Conservation (phyloP, 169 alveolate species). For the Cryptosporidium baileyi region DNA sequence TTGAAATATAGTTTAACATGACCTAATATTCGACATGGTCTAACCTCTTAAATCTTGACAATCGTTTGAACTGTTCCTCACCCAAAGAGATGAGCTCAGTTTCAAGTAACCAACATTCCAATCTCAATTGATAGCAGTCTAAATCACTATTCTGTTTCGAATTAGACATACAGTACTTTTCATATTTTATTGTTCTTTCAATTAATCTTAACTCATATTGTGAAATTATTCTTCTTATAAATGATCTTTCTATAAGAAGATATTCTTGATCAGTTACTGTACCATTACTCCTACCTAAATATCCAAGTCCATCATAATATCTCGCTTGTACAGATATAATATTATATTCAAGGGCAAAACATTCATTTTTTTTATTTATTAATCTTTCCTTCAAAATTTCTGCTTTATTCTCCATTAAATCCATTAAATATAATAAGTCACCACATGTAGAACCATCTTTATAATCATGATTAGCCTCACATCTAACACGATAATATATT, state of each 20-base stretch:
- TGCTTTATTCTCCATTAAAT: slow-evolving; percentile 1
- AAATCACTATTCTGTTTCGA: background rate
- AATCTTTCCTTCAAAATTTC: slow-evolving; percentile 12
- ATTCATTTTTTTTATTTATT: slow-evolving; percentile 2
- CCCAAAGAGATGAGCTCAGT: slow-evolving; percentile 1
- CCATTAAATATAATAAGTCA: slow-evolving; percentile 14
- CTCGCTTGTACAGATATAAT: slow-evolving; percentile 35
- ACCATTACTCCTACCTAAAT: slow-evolving; percentile 6
- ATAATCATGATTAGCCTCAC: slow-evolving; percentile 33
- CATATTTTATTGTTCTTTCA: slow-evolving; percentile 7
- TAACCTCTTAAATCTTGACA: slow-evolving; percentile 11
- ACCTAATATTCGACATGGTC: too few species aligned
- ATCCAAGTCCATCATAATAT: background rate
- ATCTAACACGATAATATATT: background rate
- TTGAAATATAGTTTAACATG: too few species aligned
- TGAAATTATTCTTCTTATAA: slow-evolving; percentile 18
- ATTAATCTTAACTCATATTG: background rate
- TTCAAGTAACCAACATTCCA: slow-evolving; percentile 43
- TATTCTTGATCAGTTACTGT: background rate
- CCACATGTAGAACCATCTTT: slow-evolving; percentile 58
- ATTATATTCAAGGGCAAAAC: slow-evolving; percentile 13
- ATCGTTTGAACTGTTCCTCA: slow-evolving; percentile 42
- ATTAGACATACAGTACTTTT: background rate
- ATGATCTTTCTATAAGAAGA: slow-evolving; percentile 32
- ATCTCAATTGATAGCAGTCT: slow-evolving; percentile 19